Base-by-base conservation (phyloP, 495 filamentous ascomycete species). In the Penicillium canescens region DNA sequence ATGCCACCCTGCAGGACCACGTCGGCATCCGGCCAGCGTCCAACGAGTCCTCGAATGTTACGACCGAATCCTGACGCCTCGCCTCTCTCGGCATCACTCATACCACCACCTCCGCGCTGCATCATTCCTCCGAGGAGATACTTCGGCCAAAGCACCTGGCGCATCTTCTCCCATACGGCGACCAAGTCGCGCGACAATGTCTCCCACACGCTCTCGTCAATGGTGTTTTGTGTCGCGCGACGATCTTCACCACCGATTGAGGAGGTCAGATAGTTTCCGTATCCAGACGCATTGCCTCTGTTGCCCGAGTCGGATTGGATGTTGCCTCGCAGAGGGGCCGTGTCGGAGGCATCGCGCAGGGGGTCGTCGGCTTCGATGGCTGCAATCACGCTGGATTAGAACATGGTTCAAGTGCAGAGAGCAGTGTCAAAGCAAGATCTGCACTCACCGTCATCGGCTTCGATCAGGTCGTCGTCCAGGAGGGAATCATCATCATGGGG, bases 101-200 rank as follows among this genome's bases (percentile, higher is more conserved):
- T 88, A 33, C 85, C 86, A 44, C 88, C 86, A 26, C 89, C 90
- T 52, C 80, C 72, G 61, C 81, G 70, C 66, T 81, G 76, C 72
- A 84, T 64, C 63, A 86, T 80, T 23, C 79, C 87, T 46, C 88
- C 88, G 40, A 98, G 86, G 42, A 97, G 78, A 76, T 96, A 96
- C 65, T 94, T 93, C 3, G 94, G 94, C 72, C 90, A 98, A 43
- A 98, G 83, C n/a, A 98, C 94, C 73, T 95, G 93, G 71, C 87
- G 85, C 90, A 98, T 91, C 80, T 97, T 97, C 73, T 88, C 86
- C 91, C 94, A 98, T 23, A 98, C 90, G 37, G 92, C 94, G 14
- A 92, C 69, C 62, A 98, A 75, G 69, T 99, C 94, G 50, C 94
- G 86, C 38, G 87, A 88, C 51, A 99, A 75, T 11, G 94, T 99